phyloP scores from a whole-genome alignment of 2,329 filamentous ascomycete species.

The Botrytis squamosa region DNA sequence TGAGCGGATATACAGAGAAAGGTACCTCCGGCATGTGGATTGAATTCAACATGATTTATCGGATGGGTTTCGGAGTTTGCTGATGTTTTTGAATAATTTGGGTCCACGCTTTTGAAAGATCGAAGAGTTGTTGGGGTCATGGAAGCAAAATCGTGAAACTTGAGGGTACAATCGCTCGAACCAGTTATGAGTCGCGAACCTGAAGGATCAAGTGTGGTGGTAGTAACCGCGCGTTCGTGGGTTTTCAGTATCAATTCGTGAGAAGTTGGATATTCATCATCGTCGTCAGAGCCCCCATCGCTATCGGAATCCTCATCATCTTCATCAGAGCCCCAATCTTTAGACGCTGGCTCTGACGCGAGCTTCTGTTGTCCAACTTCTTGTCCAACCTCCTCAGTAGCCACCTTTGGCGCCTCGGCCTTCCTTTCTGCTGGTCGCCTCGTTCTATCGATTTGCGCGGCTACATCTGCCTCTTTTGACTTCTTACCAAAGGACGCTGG shows the following conservation, averaged over 20 bases:
- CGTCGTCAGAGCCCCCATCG: conserved; percentile 64
- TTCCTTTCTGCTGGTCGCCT: conserved; percentile 54
- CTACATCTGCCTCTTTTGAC: conserved; percentile 68
- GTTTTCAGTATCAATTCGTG: conserved; percentile 93
- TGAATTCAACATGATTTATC: conserved; percentile 84
- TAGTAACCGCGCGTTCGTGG: conserved; percentile 83
- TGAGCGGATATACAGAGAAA: conserved; percentile 87
- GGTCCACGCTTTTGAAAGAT: conserved; percentile 90
- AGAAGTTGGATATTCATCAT: conserved; percentile 86
- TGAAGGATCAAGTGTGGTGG: conserved; percentile 78
- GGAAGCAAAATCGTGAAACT: conserved; percentile 90
- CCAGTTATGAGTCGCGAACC: conserved; percentile 85
- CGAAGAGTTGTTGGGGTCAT: conserved; percentile 94
- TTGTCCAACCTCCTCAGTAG: conserved; percentile 23
- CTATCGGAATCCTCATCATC: conserved; percentile 50
- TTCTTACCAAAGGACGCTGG: conserved; percentile 85
- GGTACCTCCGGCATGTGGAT: conserved; percentile 72
- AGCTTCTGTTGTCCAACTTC: conserved; percentile 35
- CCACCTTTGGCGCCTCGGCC: conserved; percentile 27
- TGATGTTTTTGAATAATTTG: conserved; percentile 70
- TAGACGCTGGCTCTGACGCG: conserved; percentile 37
- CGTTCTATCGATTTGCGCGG: conserved; percentile 77
- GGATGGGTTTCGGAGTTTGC: conserved; percentile 79
- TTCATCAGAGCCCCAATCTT: conserved; percentile 44
- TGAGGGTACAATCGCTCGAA: conserved; percentile 86